Percentiles rank a stretch among this genome's conserved stretches.
phyloP scores from a whole-genome alignment of 805 yeast genomes.

The Kluyveromyces siamensis region DNA sequence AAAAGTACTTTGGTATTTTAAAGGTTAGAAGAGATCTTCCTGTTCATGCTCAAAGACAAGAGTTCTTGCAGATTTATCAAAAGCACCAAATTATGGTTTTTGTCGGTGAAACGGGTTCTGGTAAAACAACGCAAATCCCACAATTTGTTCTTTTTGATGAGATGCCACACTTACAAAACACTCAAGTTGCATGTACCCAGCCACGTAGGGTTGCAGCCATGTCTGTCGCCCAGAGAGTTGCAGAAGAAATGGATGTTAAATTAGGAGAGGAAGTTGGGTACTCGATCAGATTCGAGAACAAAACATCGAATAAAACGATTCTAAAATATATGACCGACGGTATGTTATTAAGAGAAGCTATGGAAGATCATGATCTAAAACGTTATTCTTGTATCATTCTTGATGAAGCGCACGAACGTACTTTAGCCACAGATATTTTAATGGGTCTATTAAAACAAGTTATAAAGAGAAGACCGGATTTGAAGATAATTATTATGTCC shows the following conservation, averaged over 20 bases:
- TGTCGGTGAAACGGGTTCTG: constrained; percentile 99
- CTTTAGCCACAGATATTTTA: constrained; percentile 89
- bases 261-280: constrained; percentile 95
- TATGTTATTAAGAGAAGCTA: constrained; percentile 93
- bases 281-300: constrained; percentile 88
- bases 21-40: constrained; percentile 79
- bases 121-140: constrained; percentile 97
- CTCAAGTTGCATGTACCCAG: constrained; percentile 89
- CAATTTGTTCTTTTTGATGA: constrained; percentile 89
- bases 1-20: constrained; percentile 69
- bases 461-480: constrained; percentile 68
- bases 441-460: constrained; percentile 92
- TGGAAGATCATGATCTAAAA: constrained; percentile 82
- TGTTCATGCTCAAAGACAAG: constrained; percentile 87
- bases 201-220: constrained; percentile 99
- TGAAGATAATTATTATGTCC: constrained; percentile 91
- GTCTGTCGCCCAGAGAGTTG: constrained; percentile 96
- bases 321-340: constrained; percentile 98
- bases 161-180: constrained; percentile 76
- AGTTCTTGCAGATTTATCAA: constrained; percentile 78
- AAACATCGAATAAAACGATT: constrained; percentile 68
- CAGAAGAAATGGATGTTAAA: constrained; percentile 92
- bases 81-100: constrained; percentile 90
- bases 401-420: constrained; percentile 98
- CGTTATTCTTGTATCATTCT: constrained; percentile 83